Evolutionary conservation across 1,284 basidiomycete species (phyloP).

Genomic region (Butyriboletus appendiculatus): DNA sequence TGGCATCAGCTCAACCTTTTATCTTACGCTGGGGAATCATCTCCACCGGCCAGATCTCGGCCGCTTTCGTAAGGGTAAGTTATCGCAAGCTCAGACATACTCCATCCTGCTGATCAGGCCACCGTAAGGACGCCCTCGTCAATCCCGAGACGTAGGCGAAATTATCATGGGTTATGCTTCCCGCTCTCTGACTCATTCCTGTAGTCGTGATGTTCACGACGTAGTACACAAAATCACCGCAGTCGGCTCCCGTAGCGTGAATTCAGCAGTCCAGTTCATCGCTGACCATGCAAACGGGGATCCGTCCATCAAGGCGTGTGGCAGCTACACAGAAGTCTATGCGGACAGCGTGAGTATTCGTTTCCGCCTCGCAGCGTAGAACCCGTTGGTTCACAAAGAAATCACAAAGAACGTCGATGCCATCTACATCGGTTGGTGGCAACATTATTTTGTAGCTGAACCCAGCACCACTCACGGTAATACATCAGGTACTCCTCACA

Average conservation of each 20-base stretch:
- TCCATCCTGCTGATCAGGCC: constrained; percentile 5
- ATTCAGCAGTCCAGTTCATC: constrained; percentile 76
- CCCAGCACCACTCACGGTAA: constrained; percentile 8
- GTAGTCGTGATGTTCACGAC: constrained; percentile 69
- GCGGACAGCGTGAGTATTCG: constrained; percentile 55
- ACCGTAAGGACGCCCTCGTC: constrained; percentile 45
- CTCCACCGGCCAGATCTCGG: constrained; percentile 51
- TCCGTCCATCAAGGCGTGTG: constrained; percentile 65
- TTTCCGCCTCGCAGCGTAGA: neutral
- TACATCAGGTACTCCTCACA: constrained; percentile 77
- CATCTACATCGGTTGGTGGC: constrained; percentile 71
- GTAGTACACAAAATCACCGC: constrained; percentile 77
- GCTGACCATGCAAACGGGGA: constrained; percentile 49
- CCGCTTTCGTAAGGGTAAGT: constrained; percentile 45
- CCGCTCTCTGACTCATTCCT: neutral
- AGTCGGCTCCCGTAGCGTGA: constrained; percentile 75
- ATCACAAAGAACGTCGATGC: constrained; percentile 67
- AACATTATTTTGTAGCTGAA: constrained; percentile 8
- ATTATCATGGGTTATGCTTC: neutral
- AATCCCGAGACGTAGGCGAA: constrained; percentile 49
- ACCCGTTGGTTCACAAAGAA: constrained; percentile 7
- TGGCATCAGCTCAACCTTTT: constrained; percentile 33
- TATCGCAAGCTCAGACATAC: neutral
- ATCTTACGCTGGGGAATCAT: constrained; percentile 59
- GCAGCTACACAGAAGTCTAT: constrained; percentile 78